Percentiles rank a stretch among this genome's conserved stretches.
These are phyloP conservation scores for Penicillium polonicum DNA, from an alignment of 2,329 filamentous ascomycete species.

Conservation along the genomic window DNA sequence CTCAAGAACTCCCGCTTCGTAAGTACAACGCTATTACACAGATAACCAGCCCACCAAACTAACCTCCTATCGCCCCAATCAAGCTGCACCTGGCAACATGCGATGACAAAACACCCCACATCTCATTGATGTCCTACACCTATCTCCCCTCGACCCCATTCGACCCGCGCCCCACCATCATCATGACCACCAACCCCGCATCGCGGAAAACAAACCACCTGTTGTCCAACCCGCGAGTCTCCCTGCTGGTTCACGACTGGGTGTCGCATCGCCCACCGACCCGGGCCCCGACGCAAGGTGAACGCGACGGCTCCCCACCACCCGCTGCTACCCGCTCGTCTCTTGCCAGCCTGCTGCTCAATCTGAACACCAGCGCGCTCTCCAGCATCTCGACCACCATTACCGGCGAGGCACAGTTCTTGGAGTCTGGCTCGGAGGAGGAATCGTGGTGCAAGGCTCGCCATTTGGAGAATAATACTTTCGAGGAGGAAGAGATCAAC, in stretches of 20 bases:
- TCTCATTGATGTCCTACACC: slow-evolving; percentile 98
- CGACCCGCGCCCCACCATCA: slow-evolving; percentile 72
- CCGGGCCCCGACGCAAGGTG: slow-evolving; percentile 55
- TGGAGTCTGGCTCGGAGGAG: slow-evolving; percentile 72
- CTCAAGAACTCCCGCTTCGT: slow-evolving; percentile 95
- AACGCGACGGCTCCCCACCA: slow-evolving; percentile 60
- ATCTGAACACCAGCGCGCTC: slow-evolving; percentile 85
- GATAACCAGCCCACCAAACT: neutral
- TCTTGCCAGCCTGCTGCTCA: slow-evolving; percentile 78
- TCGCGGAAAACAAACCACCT: slow-evolving; percentile 74
- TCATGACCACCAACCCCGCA: slow-evolving; percentile 85
- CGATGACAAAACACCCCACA: slow-evolving; percentile 77
- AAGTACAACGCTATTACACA: slow-evolving; percentile 36
- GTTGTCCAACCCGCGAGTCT: slow-evolving; percentile 79
- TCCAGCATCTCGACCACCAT: slow-evolving; percentile 91
- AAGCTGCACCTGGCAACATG: slow-evolving; percentile 96
- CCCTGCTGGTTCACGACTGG: slow-evolving; percentile 97
- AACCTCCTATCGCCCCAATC: neutral
- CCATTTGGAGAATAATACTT: slow-evolving; percentile 91
- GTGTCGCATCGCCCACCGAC: slow-evolving; percentile 87
- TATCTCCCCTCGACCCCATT: slow-evolving; percentile 80
- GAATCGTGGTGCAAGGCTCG: slow-evolving; percentile 78
- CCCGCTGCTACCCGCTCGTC: slow-evolving; percentile 66
- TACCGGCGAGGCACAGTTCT: slow-evolving; percentile 77
- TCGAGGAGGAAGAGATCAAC: slow-evolving; percentile 59